These are phyloP conservation scores for Penicillium sp. DNA, from an alignment of 2,329 filamentous ascomycete genomes.

Conservation along the genomic window DNA sequence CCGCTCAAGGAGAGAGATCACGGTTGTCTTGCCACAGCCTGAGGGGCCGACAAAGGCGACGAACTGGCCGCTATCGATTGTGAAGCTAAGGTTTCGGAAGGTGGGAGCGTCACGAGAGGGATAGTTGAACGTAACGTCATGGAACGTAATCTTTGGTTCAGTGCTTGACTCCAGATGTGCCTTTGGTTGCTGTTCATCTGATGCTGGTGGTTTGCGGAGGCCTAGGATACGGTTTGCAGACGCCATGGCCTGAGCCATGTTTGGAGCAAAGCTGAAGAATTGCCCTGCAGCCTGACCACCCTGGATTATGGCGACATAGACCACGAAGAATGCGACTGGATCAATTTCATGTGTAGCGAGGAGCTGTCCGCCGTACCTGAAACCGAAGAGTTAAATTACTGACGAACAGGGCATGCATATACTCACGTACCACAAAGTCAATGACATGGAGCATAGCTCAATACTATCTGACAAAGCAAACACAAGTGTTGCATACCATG, in stretches of 20 bases:
- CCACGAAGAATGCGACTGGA: conserved; percentile 52
- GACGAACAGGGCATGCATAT: no score
- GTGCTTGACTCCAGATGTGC: background rate
- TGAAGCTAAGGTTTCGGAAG: conserved; percentile 33
- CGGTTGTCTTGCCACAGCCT: conserved; percentile 64
- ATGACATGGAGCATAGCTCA: conserved; percentile 61
- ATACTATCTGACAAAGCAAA: conserved; percentile 70
- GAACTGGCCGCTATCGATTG: conserved; percentile 42
- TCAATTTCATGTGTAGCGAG: conserved; percentile 52
- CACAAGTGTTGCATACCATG: conserved; percentile 61
- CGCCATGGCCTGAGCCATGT: no score
- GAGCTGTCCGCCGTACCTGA: conserved; percentile 53
- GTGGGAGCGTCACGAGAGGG: conserved; percentile 30
- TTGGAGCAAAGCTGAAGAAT: no score
- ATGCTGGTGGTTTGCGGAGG: conserved; percentile 13
- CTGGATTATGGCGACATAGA: conserved; percentile 69
- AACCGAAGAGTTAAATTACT: background rate
- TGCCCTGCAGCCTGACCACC: no score
- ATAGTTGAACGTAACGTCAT: conserved; percentile 39
- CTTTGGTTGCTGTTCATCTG: background rate
- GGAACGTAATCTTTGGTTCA: conserved; percentile 27
- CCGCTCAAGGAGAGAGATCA: conserved; percentile 59
- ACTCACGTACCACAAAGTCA: conserved; percentile 58
- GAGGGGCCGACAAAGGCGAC: conserved; percentile 57
- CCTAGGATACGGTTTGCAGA: conserved; percentile 39